Base-by-base conservation (phyloP, 2,329 filamentous ascomycete genomes). In the Colletotrichum incanum region DNA sequence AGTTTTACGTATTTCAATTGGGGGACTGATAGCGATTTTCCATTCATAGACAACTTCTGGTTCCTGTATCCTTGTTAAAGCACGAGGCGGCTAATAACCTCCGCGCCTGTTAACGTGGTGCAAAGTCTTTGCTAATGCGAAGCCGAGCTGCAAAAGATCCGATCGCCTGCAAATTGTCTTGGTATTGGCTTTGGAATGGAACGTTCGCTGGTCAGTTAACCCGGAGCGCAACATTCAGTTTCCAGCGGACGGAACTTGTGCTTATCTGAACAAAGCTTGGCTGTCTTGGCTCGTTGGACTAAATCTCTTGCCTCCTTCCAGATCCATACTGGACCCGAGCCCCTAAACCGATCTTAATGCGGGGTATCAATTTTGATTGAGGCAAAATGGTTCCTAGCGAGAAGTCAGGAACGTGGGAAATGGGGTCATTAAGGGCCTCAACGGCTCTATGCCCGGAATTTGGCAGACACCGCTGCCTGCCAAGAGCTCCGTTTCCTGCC, bases 191-290 rank as follows among this genome's bases (percentile, higher is more conserved):
- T n/a, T 16, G 9, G 14, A 16, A 14, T 28, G 41, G 34, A 45
- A 50, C 16, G 1, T 43, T 28, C 43, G 56, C 49, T 26, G 23
- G 14, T 49, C 14, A 2, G 7, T 23, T 20, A 23, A n/a, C 39
- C 16, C 31, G 20, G 45, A 60, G 59, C 47, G 69, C 69, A 43
- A 34, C 69, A 69, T 54, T 65, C 59, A 59, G 69, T 26, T 65
- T 55, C 54, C n/a, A 2, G 31, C 54, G 59, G 65, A n/a, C 28
- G 12, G 31, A 31, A 60, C 4, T 43, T 41, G 4, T 64, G 59
- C 69, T 72, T 72, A 72, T 72, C 69, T 60, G 5, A 37, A n/a
- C 49, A 69, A 72, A 64, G 68, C 72, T 73, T 73, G 72, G 72
- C 72, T 63, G 28, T 64, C 72, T 73, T 73, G 72, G 72, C 68